Conservation (phyloP, 2,329 filamentous ascomycete species). For the Aspergillus versicolor region DNA sequence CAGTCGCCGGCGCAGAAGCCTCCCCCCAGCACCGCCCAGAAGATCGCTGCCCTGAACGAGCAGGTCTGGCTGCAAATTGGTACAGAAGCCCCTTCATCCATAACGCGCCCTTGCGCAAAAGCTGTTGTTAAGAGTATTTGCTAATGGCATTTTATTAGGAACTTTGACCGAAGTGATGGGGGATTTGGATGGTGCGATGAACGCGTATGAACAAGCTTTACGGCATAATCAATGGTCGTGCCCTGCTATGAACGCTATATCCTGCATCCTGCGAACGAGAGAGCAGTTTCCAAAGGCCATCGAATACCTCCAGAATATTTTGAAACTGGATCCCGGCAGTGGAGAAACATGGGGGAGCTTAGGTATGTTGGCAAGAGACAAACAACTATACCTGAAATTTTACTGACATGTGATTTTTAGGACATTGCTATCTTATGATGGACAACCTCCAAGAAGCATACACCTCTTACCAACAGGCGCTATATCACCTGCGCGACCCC, state of each 20-base stretch:
- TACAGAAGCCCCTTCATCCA: slow-evolving; percentile 48
- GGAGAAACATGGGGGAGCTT: slow-evolving; percentile 97
- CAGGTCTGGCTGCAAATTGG: slow-evolving; percentile 89
- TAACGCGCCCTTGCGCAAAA: neutral
- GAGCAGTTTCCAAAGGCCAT: slow-evolving; percentile 94
- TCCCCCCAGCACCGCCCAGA: slow-evolving; percentile 67
- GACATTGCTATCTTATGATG: slow-evolving; percentile 99
- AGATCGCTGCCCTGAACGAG: slow-evolving; percentile 78
- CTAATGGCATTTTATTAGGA: slow-evolving; percentile 53
- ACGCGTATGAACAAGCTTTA: slow-evolving; percentile 86
- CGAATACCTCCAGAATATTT: slow-evolving; percentile 85
- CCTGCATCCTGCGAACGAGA: slow-evolving; percentile 82
- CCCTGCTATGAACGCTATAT: slow-evolving; percentile 90
- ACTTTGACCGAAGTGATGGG: slow-evolving; percentile 84
- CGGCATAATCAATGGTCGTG: slow-evolving; percentile 85
- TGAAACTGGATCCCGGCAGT: slow-evolving; percentile 84
- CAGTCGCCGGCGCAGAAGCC: slow-evolving; percentile 55
- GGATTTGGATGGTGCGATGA: slow-evolving; percentile 83
- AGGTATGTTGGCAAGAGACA: slow-evolving; percentile 55
- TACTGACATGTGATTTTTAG: slow-evolving; percentile 45
- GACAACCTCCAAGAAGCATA: slow-evolving; percentile 97
- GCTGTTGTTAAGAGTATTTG: neutral
- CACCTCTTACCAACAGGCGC: slow-evolving; percentile 89
- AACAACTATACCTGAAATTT: neutral
- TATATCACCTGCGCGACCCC: slow-evolving; percentile 88